Evolutionary conservation across 345 rosid genomes (phyloP), one percentile per base, ranked within the genome.

Genomic region (Sapria himalayana): DNA sequence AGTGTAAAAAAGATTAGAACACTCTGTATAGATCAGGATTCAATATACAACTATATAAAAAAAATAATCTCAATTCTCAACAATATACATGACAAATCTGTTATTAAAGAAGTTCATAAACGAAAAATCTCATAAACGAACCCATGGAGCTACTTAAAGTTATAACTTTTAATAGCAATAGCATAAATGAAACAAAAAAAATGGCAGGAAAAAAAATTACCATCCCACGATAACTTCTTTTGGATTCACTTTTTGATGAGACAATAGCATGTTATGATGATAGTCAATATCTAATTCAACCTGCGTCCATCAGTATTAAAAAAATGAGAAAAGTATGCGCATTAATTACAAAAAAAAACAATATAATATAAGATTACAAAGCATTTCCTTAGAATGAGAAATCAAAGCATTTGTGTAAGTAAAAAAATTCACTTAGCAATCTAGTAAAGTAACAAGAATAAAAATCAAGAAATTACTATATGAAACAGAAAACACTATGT

Each of bases 141-240:
- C n/a, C n/a, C n/a, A n/a, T n/a, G n/a, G n/a, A n/a, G n/a, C n/a
- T n/a, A n/a, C n/a, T n/a, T n/a, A n/a, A n/a, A n/a, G n/a, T n/a
- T n/a, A n/a, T n/a, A n/a, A n/a, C n/a, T n/a, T n/a, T n/a, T n/a
- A n/a, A n/a, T n/a, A n/a, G n/a, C n/a, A n/a, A n/a, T n/a, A n/a
- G n/a, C n/a, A n/a, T n/a, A 23, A 7, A 19, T 14, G 0, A 22
- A 21, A 12, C 12, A 46, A 4, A 19, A 15, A 4, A 45, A 39
- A 40, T 21, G 17, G 42, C 14, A 19, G 41, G 22, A 22, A 24
- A 7, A 42, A 48, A 27, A 63, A 20, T 52, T 77, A 84, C 99
- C 99, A 89, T 75, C 95, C 99, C 25, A 89, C 92, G 49, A 89
- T 89, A 20, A 64, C 73, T 66, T 89, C 95, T 63, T 84, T 85